Conservation (phyloP, 352 stramenopile species). For the Pythium sukuiense region DNA sequence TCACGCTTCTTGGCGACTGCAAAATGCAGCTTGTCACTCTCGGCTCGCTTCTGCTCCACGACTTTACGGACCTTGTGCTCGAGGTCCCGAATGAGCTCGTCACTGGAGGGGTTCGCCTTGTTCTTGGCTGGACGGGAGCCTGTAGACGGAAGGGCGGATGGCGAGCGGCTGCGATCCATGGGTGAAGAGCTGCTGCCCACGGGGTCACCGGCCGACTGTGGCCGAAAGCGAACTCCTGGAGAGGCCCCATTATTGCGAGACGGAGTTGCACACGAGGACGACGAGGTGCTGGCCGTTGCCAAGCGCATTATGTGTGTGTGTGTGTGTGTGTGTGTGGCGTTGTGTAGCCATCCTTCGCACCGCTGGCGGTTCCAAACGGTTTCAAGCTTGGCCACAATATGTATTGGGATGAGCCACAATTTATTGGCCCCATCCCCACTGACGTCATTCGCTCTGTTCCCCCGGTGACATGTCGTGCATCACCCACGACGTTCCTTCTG, state of each 20-base stretch:
- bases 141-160: background rate
- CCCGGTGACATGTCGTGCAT: conserved; percentile 20
- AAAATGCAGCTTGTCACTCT: conserved; percentile 77
- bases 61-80: conserved; percentile 79
- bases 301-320: no score
- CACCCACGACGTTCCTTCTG: conserved; percentile 5
- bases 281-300: no score
- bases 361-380: background rate
- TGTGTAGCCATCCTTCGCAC: conserved; percentile 3
- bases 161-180: background rate
- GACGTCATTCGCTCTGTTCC: no score
- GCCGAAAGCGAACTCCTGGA: background rate
- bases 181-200: background rate
- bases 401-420: background rate
- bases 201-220: conserved; percentile 21
- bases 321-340: no score
- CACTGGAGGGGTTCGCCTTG: conserved; percentile 59
- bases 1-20: conserved; percentile 63
- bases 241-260: background rate
- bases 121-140: conserved; percentile 27
- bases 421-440: no score
- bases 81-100: conserved; percentile 76
- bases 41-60: conserved; percentile 72
- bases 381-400: background rate
- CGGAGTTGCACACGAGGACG: background rate